Conservation (phyloP, 306 rosid species). For the Castanea mollissima region DNA sequence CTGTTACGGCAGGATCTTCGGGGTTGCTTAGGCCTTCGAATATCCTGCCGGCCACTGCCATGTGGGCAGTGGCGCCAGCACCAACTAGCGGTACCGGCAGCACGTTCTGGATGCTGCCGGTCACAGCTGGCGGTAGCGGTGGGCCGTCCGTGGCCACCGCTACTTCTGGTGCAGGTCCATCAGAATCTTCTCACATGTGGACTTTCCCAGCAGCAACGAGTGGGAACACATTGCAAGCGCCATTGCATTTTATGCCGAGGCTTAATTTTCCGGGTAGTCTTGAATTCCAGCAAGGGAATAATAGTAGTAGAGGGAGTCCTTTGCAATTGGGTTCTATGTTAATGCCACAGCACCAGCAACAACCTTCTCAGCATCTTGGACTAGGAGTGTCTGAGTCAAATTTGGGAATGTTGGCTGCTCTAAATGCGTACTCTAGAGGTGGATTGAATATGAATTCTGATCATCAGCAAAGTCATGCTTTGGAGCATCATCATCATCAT, state of each 20-base stretch:
- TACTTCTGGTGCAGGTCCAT: conserved; percentile 25
- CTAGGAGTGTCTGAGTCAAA: conserved; percentile 74
- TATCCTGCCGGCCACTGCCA: conserved; percentile 58
- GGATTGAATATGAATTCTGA: conserved; percentile 63
- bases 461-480: conserved; percentile 42
- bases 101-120: conserved; percentile 91
- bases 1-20: conserved; percentile 32
- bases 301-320: conserved; percentile 29
- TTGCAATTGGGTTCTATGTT: conserved; percentile 77
- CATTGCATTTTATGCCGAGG: conserved; percentile 74
- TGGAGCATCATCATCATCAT: conserved; percentile 52
- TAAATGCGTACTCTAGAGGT: conserved; percentile 72
- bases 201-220: conserved; percentile 42
- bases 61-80: conserved; percentile 81
- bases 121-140: conserved; percentile 34
- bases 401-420: conserved; percentile 82
- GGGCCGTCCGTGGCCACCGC: conserved; percentile 12
- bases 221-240: conserved; percentile 53
- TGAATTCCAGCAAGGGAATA: conserved; percentile 52
- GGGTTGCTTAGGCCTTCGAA: conserved; percentile 49
- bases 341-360: conserved; percentile 66
- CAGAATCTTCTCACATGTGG: conserved; percentile 83
- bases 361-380: conserved; percentile 69
- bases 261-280: conserved; percentile 49
- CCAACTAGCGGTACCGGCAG: conserved; percentile 52